Evolutionary conservation across 371 early-diverging fungal species (phyloP).

Genomic region (Capillidium rhysosporum): DNA sequence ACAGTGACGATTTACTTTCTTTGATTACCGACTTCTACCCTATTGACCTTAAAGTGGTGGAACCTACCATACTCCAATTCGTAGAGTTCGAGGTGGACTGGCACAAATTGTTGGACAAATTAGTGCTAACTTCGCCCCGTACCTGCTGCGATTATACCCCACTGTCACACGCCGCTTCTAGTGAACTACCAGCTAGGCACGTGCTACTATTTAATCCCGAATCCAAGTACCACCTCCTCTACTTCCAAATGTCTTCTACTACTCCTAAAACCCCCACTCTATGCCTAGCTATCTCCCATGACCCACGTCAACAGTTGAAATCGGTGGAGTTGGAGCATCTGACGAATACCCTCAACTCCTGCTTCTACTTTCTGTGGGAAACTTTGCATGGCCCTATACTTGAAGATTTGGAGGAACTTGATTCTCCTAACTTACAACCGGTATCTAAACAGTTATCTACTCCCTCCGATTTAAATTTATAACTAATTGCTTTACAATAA

Average conservation of each 20-base stretch:
- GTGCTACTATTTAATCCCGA: not conserved
- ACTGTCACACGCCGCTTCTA: not conserved
- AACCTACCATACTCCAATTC: not conserved
- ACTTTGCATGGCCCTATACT: not conserved
- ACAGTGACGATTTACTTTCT: not conserved
- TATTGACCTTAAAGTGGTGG: not conserved
- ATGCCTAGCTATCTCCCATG: not conserved
- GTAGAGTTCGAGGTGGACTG: not conserved
- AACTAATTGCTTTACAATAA: too few relatives aligned
- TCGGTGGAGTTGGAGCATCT: not conserved
- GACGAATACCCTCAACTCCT: not conserved
- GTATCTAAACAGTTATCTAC: too few relatives aligned
- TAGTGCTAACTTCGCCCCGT: not conserved
- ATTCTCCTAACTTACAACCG: too few relatives aligned
- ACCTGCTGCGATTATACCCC: not conserved
- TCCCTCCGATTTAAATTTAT: too few relatives aligned
- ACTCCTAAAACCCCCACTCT: not conserved
- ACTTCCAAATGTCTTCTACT: not conserved
- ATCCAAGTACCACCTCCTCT: not conserved
- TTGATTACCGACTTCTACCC: not conserved
- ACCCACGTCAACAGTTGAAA: not conserved
- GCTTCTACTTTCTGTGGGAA: conserved; percentile 1
- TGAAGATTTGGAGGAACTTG: too few relatives aligned
- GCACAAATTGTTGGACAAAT: not conserved
- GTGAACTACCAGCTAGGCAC: not conserved